Percentiles rank a stretch among this genome's conserved stretches.
Conservation (phyloP, 352 stramenopile species). For the Phytophthora kernoviae region DNA sequence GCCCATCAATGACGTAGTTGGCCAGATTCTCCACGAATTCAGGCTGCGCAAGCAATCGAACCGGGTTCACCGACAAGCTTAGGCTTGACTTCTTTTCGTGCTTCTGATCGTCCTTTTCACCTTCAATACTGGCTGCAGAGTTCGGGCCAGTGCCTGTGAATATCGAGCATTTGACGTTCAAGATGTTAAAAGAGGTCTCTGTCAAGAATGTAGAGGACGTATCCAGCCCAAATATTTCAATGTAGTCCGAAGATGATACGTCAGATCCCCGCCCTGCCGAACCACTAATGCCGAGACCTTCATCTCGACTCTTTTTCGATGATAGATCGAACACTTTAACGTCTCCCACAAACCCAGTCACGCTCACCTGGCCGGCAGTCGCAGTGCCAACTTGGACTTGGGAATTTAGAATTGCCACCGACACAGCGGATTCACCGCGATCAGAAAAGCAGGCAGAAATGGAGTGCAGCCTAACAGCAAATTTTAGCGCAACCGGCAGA, state of each 20-base stretch:
- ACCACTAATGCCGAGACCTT: conserved; percentile 29
- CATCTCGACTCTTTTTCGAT: conserved; percentile 36
- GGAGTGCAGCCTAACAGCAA: conserved; percentile 67
- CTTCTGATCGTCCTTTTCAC: conserved; percentile 1
- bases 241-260: conserved; percentile 32
- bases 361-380: conserved; percentile 31
- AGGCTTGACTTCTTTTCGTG: conserved; percentile 40
- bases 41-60: conserved; percentile 59
- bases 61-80: conserved; percentile 50
- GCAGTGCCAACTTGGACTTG: conserved; percentile 39
- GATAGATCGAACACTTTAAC: conserved; percentile 77
- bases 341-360: conserved; percentile 61
- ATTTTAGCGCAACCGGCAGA: conserved; percentile 34
- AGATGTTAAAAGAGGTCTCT: conserved; percentile 34
- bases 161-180: conserved; percentile 54
- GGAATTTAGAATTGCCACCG: conserved; percentile 68
- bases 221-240: conserved; percentile 67
- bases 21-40: conserved; percentile 66
- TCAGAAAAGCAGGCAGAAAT: conserved; percentile 82
- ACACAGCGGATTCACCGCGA: conserved; percentile 64
- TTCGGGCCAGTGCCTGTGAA: conserved; percentile 19
- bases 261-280: conserved; percentile 14
- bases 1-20: conserved; percentile 64
- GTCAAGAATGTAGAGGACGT: conserved; percentile 14
- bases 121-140: background rate